Base-by-base conservation (phyloP, 331 rosid genomes). In the Malus hybrid region DNA sequence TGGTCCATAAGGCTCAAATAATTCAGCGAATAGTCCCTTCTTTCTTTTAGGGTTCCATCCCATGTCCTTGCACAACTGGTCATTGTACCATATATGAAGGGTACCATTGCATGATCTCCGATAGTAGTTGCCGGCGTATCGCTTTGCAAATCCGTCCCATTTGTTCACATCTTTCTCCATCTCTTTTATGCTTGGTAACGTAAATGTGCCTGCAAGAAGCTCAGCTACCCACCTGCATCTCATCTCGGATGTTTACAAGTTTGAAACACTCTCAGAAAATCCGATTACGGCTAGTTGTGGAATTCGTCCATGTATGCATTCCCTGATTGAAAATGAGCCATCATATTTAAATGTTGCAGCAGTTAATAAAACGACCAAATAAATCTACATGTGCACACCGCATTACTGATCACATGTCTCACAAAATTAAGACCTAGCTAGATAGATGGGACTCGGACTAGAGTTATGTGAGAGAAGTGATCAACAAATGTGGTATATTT, bases 41-140 rank as follows among this genome's bases (percentile, higher is more conserved):
- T 91, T 91, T 60, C 90, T 86, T 48, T 28, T 83, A 39, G 80
- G 88, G 67, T 77, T 91, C 92, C 88, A 89, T 3, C 87, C 84
- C 88, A 89, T 91, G 85, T 89, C 97, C 48, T 83, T 86, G 86
- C 97, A 91, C 0, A 89, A 46, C 28, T 86, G 94, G 61, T 91
- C 97, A 27, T 82, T 82, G 70, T 86, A 86, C 91, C 93, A 87
- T 50, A 87, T 68, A 63, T 87, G 91, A 64, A 87, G 71, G 5
- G 80, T 79, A 46, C 67, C 85, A 7, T 87, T 69, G 79, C 87
- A 87, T 11, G 90, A 88, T 79, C 95, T 83, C 19, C 82, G 80
- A 73, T 76, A 85, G 91, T 83, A 69, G 33, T 73, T 44, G 18
- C 83, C 84, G 0, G 86, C 76, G 73, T 85, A 84, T 10, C 8